These are phyloP conservation scores for Tuber melanosporum DNA, from an alignment of 495 filamentous ascomycete species.

Conservation along the genomic window DNA sequence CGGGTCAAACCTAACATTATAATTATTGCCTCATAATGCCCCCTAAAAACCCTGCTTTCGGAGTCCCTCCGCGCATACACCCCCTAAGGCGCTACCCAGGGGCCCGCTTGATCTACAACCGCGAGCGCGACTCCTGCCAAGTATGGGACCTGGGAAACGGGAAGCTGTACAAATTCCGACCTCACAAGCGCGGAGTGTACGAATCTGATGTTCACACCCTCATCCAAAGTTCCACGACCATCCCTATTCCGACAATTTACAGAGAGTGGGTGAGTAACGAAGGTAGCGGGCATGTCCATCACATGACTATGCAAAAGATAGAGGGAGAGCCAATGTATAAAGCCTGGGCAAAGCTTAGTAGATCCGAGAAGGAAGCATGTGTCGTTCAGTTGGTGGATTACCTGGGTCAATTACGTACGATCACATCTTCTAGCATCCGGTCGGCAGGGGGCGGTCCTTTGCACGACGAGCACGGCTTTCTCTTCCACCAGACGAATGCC, in stretches of 20 bases:
- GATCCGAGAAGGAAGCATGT: not conserved
- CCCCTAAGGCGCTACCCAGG: not conserved
- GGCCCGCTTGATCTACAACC: not conserved
- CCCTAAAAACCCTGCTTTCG: not conserved
- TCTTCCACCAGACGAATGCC: not conserved
- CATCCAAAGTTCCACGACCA: not conserved
- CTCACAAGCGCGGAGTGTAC: not conserved
- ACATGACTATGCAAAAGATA: not conserved
- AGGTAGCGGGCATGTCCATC: not conserved
- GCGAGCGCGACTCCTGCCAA: not conserved
- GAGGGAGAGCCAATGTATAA: not conserved
- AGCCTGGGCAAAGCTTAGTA: not conserved
- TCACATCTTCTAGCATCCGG: not conserved
- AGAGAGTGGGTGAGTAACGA: not conserved
- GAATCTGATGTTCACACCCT: not conserved
- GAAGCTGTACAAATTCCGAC: not conserved
- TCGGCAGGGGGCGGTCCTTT: not conserved
- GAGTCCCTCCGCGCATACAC: not conserved
- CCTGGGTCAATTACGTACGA: not conserved
- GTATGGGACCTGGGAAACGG: not conserved
- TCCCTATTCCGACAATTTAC: not conserved
- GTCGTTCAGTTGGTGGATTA: not conserved
- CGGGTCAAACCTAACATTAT: not conserved
- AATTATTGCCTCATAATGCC: not conserved
- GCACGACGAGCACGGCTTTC: not conserved